Percentiles rank a stretch among this genome's conserved stretches.
phyloP scores from a whole-genome alignment of 2,329 filamentous ascomycete species.

The Penicillium concentricum region DNA sequence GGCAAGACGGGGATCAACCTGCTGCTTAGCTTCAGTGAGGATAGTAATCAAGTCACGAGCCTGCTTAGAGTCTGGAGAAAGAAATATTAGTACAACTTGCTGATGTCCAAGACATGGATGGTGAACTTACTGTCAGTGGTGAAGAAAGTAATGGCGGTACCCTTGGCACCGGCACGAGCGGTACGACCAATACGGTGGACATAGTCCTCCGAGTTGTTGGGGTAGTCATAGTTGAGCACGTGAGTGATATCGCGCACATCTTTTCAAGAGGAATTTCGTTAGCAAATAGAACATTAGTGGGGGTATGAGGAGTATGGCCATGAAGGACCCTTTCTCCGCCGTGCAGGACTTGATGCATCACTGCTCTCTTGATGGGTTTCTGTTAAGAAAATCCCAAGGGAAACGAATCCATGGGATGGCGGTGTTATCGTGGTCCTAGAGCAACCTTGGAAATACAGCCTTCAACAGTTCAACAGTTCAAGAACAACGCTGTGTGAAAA shows the following conservation, averaged over 20 bases:
- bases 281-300: constrained; percentile 62
- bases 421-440: constrained; percentile 61
- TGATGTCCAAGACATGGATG: neutral
- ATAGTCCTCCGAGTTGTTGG: constrained; percentile 80
- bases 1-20: constrained; percentile 90
- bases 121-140: constrained; percentile 93
- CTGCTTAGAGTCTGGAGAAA: constrained; percentile 73
- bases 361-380: constrained; percentile 55
- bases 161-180: constrained; percentile 75
- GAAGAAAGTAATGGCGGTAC: constrained; percentile 97
- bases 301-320: constrained; percentile 41
- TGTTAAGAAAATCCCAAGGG: constrained; percentile 42
- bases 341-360: constrained; percentile 61
- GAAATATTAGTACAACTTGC: constrained; percentile 15
- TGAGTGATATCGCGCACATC: constrained; percentile 99
- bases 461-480: constrained; percentile 74
- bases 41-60: constrained; percentile 94
- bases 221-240: constrained; percentile 99
- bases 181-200: constrained; percentile 69
- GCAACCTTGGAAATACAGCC: constrained; percentile 71
- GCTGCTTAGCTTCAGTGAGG: constrained; percentile 94
- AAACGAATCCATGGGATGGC: constrained; percentile 52
- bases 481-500: constrained; percentile 50
- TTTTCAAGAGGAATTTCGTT: constrained; percentile 68
- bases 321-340: constrained; percentile 55